Evolutionary conservation across 306 rosid genomes (phyloP), one percentile per base, ranked within the genome.

Genomic region (Morella rubra): DNA sequence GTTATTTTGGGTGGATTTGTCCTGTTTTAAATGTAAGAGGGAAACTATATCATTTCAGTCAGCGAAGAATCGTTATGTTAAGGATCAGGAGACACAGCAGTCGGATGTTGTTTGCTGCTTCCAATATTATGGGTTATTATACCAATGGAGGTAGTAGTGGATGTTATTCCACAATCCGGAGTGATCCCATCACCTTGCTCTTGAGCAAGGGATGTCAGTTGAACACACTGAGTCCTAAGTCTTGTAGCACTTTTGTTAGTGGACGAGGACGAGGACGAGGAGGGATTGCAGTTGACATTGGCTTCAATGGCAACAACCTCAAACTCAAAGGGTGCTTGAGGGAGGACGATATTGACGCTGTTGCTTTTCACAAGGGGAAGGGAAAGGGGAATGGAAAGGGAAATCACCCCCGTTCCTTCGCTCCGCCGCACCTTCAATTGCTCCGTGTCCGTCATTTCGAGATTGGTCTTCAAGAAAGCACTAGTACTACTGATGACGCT

Each of bases 361-460:
- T n/a, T 40, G 20, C 70, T 18, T 65, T 42, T 16, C 46, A 41
- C 70, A 64, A 64, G 18, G 62, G 62, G 20, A 56, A 56, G n/a
- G 56, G 56, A 52, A n/a, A n/a, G n/a, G n/a, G n/a, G n/a, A n/a
- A n/a, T n/a, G n/a, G n/a, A n/a, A 24, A 24, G 32, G 32, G 32
- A 52, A 52, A 52, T 0, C 19, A 14, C 5, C 40, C 64, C 22
- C 64, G 64, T 40, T 11, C 47, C 16, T 42, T 42, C 20, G 47
- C 70, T 15, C 12, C 70, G 24, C 71, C 3, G 24, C 7, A n/a
- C 12, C 24, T 42, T 3, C 24, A 65, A 6, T 65, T 42, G 71
- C 71, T 65, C 14, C 47, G 50, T 42, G 72, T 79, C 7, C 80
- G 77, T 18, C 87, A 84, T 69, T 77, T 88, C 73, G 82, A 73